These are phyloP conservation scores for Saccharomyces hybrid DNA, from an alignment of 1,139 yeast genomes.

Conservation along the genomic window DNA sequence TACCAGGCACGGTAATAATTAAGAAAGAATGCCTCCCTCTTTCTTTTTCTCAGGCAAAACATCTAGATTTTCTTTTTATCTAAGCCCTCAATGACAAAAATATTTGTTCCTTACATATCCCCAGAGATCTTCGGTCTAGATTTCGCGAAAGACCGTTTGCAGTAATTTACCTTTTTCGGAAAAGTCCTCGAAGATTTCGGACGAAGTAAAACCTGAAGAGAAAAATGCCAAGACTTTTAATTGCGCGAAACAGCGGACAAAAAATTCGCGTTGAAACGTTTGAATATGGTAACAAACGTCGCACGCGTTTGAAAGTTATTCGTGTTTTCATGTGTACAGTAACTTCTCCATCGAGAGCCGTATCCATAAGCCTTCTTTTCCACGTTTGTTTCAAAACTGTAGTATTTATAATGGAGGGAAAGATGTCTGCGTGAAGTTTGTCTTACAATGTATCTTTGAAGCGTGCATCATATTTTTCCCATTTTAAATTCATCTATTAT, in stretches of 20 bases:
- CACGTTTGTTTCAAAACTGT: background rate
- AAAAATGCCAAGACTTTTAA: background rate
- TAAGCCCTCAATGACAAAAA: background rate
- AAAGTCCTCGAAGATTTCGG: background rate
- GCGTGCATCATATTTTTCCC: background rate
- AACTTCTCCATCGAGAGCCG: background rate
- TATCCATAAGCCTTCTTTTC: background rate
- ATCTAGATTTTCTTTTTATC: background rate
- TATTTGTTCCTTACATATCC: background rate
- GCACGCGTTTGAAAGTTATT: background rate
- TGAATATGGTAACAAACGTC: background rate
- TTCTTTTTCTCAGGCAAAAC: background rate
- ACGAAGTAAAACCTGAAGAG: background rate
- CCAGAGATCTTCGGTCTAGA: slow-evolving; percentile 1
- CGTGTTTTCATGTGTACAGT: background rate
- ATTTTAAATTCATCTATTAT: background rate
- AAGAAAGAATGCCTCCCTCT: background rate
- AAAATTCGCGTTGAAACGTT: slow-evolving; percentile 1
- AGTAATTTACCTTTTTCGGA: background rate
- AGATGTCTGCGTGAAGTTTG: background rate
- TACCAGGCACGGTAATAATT: background rate
- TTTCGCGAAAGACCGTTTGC: background rate
- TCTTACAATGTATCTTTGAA: background rate
- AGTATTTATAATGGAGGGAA: background rate
- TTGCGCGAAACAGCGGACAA: background rate